Conservation (phyloP, 2,329 filamentous ascomycete species). For the Botrytis galanthina region DNA sequence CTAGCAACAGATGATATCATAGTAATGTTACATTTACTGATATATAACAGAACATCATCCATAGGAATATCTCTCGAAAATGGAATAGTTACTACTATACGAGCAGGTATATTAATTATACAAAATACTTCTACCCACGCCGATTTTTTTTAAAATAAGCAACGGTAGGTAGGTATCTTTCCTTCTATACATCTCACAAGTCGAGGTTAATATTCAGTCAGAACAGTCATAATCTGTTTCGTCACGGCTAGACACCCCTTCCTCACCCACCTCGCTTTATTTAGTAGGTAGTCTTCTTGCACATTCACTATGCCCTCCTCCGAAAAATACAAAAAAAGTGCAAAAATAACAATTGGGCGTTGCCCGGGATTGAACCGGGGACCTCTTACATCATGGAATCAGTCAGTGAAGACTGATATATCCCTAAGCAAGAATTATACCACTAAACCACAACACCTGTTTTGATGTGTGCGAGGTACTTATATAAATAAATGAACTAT, state of each 20-base stretch:
- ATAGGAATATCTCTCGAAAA: no score
- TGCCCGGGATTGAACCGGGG: conserved; percentile 21
- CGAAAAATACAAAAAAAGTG: not conserved
- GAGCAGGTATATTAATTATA: no score
- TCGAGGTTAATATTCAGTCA: not conserved
- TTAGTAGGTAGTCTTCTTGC: not conserved
- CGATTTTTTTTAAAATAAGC: not conserved
- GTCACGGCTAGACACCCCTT: not conserved
- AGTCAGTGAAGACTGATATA: not conserved
- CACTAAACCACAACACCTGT: conserved; percentile 18
- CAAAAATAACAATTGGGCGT: not conserved
- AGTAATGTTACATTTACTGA: no score
- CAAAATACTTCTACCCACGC: no score
- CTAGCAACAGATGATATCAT: no score
- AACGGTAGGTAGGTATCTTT: not conserved
- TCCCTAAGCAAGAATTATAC: conserved; percentile 22
- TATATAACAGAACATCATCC: no score
- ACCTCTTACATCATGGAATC: conserved; percentile 15
- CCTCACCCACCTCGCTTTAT: not conserved
- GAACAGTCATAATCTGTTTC: not conserved
- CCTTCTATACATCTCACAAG: not conserved
- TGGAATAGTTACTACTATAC: no score
- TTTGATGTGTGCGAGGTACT: rapidly evolving
- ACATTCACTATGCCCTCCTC: no score
- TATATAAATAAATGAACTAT: not conserved